phyloP scores from a whole-genome alignment of 306 rosid genomes.

The Arachis stenosperma region DNA sequence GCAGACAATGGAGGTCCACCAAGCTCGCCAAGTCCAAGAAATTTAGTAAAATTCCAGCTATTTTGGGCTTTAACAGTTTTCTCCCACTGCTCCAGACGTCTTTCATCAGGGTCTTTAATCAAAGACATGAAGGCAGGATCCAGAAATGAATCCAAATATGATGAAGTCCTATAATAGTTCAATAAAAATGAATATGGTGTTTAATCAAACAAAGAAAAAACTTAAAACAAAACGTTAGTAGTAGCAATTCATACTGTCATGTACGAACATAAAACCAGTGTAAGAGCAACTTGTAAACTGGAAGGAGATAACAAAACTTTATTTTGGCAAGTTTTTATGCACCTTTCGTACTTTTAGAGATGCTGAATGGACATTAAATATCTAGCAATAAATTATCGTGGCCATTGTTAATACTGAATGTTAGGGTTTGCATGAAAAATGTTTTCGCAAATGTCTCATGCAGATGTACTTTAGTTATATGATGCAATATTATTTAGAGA shows the following conservation, averaged over 20 bases:
- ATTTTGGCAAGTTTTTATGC: slow-evolving; percentile 7
- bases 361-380: slow-evolving; percentile 18
- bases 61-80: slow-evolving; percentile 88
- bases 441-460: neutral
- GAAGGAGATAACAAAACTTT: slow-evolving; percentile 1
- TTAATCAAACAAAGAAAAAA: slow-evolving; percentile 12
- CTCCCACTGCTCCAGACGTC: slow-evolving; percentile 97
- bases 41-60: slow-evolving; percentile 77
- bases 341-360: neutral
- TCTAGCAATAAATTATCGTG: neutral
- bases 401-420: slow-evolving; percentile 7
- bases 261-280: slow-evolving; percentile 19
- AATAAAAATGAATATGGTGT: slow-evolving; percentile 7
- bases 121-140: slow-evolving; percentile 99
- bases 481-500: neutral
- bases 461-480: neutral
- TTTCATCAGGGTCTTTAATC: slow-evolving; percentile 97
- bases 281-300: slow-evolving; percentile 21
- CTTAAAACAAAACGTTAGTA: slow-evolving; percentile 28
- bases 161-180: slow-evolving; percentile 66
- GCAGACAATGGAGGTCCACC: slow-evolving; percentile 85
- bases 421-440: neutral
- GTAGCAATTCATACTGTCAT: slow-evolving; percentile 18
- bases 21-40: slow-evolving; percentile 92
- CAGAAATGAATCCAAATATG: slow-evolving; percentile 79